phyloP scores from a whole-genome alignment of 768 basidiomycete species.

The Hygrophorus russula region DNA sequence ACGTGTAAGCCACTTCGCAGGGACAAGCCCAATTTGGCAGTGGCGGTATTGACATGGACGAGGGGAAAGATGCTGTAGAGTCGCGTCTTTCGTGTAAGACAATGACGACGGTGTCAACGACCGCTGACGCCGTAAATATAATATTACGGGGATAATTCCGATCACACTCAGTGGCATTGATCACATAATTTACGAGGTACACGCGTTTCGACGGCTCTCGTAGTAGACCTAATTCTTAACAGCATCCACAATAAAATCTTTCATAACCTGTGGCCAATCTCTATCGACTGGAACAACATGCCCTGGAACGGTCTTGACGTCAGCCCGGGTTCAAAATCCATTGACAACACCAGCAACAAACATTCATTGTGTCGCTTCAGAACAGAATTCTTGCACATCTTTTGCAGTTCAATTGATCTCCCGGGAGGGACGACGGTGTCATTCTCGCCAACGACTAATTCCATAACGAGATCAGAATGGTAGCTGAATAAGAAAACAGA shows the following conservation, averaged over 20 bases:
- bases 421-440: constrained; percentile 9
- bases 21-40: no score
- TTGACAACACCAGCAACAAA: no score
- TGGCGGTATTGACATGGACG: no score
- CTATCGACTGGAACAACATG: constrained; percentile 11
- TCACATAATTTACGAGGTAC: no score
- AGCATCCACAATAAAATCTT: constrained; percentile 11
- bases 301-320: constrained; percentile 1
- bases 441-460: constrained; percentile 11
- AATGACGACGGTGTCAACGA: no score
- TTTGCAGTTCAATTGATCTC: constrained; percentile 12
- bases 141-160: no score
- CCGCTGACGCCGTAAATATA: no score
- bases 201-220: no score
- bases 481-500: not conserved
- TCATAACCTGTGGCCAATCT: constrained; percentile 9
- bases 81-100: no score
- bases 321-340: not conserved
- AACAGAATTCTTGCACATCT: constrained; percentile 10
- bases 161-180: no score
- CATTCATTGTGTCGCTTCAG: constrained; percentile 11
- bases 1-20: no score
- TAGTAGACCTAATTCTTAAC: not conserved
- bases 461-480: not conserved
- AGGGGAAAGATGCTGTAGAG: no score